Conservation (phyloP, 1,284 basidiomycete genomes). For the Cryptococcus depauperatus region DNA sequence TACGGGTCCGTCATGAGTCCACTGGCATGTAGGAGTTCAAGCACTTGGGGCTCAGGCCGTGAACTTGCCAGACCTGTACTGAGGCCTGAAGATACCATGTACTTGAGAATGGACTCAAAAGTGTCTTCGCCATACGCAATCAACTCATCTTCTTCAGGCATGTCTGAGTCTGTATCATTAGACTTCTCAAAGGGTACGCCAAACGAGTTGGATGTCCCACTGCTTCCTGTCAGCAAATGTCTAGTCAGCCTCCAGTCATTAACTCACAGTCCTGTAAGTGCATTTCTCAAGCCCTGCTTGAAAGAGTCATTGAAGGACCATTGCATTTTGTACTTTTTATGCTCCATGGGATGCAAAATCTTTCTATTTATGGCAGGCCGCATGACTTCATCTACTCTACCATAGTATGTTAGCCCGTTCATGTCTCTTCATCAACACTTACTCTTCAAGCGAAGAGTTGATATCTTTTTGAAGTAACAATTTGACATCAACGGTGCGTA, state of each 20-base stretch:
- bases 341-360: conserved; percentile 52
- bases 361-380: conserved; percentile 61
- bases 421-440: conserved; percentile 3
- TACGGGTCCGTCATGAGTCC: conserved; percentile 65
- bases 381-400: conserved; percentile 63
- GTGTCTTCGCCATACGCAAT: conserved; percentile 80
- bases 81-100: conserved; percentile 85
- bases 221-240: conserved; percentile 35
- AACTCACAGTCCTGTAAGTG: conserved; percentile 82
- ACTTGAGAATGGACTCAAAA: conserved; percentile 98
- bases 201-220: conserved; percentile 83
- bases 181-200: conserved; percentile 67
- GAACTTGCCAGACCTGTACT: conserved; percentile 53
- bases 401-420: conserved; percentile 4
- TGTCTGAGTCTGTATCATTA: conserved; percentile 36
- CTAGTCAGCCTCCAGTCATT: conserved; percentile 9
- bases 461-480: conserved; percentile 65
- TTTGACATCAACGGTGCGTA: conserved; percentile 63
- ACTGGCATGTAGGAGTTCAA: conserved; percentile 72
- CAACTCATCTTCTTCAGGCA: conserved; percentile 53
- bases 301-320: conserved; percentile 62
- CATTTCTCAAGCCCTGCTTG: conserved; percentile 71
- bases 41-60: conserved; percentile 58
- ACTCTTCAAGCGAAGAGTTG: conserved; percentile 19
- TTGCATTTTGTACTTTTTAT: conserved; percentile 49